Conservation (phyloP, 164 flowering plant genomes). For the Liquidambar formosana region DNA sequence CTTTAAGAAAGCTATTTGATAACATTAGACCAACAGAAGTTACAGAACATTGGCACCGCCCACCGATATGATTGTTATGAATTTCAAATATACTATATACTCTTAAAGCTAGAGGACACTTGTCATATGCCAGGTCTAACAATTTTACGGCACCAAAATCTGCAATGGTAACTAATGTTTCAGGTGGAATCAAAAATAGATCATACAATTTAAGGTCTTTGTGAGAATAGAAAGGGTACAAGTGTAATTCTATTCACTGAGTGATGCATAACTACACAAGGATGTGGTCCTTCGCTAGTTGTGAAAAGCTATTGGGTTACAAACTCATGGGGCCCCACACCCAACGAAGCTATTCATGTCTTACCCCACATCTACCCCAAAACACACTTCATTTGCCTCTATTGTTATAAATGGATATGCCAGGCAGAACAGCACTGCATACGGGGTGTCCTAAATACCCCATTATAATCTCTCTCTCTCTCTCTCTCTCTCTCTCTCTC, state of each 20-base stretch:
- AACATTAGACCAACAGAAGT: too few relatives aligned
- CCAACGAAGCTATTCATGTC: slow-evolving; percentile 20
- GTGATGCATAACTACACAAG: not conserved
- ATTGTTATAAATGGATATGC: slow-evolving; percentile 30
- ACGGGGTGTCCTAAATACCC: not conserved
- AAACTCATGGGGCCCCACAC: slow-evolving; percentile 21
- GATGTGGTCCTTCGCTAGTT: slow-evolving; percentile 19
- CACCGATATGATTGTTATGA: too few relatives aligned
- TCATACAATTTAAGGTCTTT: not conserved
- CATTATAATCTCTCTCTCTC: slow-evolving; percentile 15
- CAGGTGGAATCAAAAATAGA: not conserved
- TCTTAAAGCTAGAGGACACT: too few relatives aligned
- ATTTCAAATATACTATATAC: too few relatives aligned
- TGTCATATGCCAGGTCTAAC: too few relatives aligned
- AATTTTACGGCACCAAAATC: too few relatives aligned
- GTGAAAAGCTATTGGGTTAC: slow-evolving; percentile 11
- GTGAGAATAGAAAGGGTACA: not conserved
- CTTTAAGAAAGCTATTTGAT: too few relatives aligned
- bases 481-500: too few relatives aligned
- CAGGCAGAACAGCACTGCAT: slow-evolving; percentile 3
- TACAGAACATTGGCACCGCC: too few relatives aligned
- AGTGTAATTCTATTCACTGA: not conserved
- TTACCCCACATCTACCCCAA: slow-evolving; percentile 12
- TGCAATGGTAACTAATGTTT: too few relatives aligned
- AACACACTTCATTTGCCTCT: slow-evolving; percentile 17